These are phyloP conservation scores for Coniochaeta ligniaria DNA, from an alignment of 2,329 filamentous ascomycete genomes.

Conservation along the genomic window DNA sequence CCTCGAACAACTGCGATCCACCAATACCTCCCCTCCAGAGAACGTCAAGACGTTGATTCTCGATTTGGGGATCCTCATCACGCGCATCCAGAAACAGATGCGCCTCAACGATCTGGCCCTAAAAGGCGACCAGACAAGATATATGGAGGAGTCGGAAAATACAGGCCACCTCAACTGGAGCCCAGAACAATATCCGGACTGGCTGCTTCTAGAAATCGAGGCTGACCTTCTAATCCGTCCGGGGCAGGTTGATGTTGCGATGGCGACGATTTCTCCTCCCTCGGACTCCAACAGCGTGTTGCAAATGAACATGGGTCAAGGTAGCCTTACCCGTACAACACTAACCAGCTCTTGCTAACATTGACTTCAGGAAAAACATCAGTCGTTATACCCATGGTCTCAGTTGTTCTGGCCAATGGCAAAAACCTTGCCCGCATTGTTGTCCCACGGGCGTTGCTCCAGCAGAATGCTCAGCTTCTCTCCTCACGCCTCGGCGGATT, in stretches of 20 bases:
- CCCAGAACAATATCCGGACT: constrained; percentile 47
- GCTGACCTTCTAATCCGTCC: constrained; percentile 53
- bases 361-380: constrained; percentile 40
- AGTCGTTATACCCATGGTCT: constrained; percentile 46
- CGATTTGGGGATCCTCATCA: constrained; percentile 33
- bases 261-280: constrained; percentile 47
- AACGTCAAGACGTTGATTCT: constrained; percentile 28
- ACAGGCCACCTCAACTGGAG: constrained; percentile 50
- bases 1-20: constrained; percentile 38
- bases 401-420: constrained; percentile 35
- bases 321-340: constrained; percentile 24
- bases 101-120: constrained; percentile 28
- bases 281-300: constrained; percentile 50
- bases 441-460: constrained; percentile 47
- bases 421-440: constrained; percentile 42
- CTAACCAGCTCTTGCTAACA: neutral
- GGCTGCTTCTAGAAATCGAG: constrained; percentile 62
- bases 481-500: constrained; percentile 48
- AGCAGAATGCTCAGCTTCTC: constrained; percentile 50
- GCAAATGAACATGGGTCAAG: constrained; percentile 63
- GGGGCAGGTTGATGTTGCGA: constrained; percentile 55
- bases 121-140: constrained; percentile 16
- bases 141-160: constrained; percentile 36
- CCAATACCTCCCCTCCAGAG: constrained; percentile 19
- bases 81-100: constrained; percentile 33